These are phyloP conservation scores for Phytophthora pinifolia DNA, from an alignment of 352 stramenopile genomes.

Conservation along the genomic window DNA sequence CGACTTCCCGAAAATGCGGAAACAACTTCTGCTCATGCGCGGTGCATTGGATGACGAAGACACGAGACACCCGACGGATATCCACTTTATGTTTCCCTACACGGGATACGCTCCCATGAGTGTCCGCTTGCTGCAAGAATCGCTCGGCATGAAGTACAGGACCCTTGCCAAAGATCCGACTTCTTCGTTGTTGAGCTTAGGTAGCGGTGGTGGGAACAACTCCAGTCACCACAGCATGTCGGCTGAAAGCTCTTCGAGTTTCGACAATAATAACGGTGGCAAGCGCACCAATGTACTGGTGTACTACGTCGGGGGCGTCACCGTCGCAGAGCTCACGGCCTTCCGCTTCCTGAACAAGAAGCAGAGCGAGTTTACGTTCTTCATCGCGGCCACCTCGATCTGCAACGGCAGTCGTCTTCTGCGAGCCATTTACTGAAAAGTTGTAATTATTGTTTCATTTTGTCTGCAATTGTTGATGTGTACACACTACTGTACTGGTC, in stretches of 20 bases:
- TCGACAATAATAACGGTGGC: constrained; percentile 14
- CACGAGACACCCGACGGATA: constrained; percentile 50
- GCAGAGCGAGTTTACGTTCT: constrained; percentile 63
- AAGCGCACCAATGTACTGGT: constrained; percentile 58
- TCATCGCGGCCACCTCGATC: constrained; percentile 69
- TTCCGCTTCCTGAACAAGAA: constrained; percentile 73
- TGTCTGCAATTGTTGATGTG: too few species aligned
- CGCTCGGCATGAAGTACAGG: constrained; percentile 73
- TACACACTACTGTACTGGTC: too few species aligned
- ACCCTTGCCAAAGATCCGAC: constrained; percentile 37
- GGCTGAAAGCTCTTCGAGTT: constrained; percentile 6
- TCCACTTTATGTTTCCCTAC: constrained; percentile 88
- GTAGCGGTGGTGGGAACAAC: constrained; percentile 23
- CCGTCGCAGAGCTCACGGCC: constrained; percentile 78
- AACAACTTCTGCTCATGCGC: constrained; percentile 41
- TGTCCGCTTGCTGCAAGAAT: constrained; percentile 74
- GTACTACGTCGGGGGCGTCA: constrained; percentile 85
- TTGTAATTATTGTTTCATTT: too few species aligned
- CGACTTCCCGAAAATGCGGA: constrained; percentile 56
- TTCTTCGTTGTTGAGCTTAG: constrained; percentile 28
- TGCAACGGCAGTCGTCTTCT: constrained; percentile 73
- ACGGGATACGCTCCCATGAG: constrained; percentile 85
- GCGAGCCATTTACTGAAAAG: constrained; percentile 54
- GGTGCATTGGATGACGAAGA: constrained; percentile 54
- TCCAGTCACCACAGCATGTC: constrained; percentile 22